A percentile compares a stretch with the other conserved stretches of the same genome.
Evolutionary conservation across 495 filamentous ascomycete species (phyloP).

Genomic region (Aspergillus carlsbadensis): DNA sequence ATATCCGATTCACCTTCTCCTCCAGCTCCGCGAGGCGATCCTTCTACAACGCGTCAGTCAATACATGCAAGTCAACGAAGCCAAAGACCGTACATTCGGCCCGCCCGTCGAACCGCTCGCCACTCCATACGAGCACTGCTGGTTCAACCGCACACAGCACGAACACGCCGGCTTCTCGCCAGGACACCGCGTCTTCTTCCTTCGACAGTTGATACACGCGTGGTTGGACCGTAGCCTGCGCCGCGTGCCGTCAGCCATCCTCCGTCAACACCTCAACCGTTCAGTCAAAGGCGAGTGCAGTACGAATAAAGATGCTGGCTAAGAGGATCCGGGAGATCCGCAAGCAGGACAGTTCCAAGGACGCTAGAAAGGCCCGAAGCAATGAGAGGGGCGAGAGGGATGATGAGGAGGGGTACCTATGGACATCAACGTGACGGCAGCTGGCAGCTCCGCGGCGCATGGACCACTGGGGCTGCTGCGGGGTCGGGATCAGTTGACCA

Average conservation of each 20-base stretch:
- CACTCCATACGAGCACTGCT: conserved; percentile 41
- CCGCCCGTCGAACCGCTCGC: conserved; percentile 27
- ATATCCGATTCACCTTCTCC: conserved; percentile 47
- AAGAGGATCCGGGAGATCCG: too few relatives aligned
- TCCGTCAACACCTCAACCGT: too few relatives aligned
- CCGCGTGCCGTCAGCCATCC: conserved; percentile 28
- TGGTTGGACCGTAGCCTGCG: conserved; percentile 46
- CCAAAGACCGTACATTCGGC: conserved; percentile 37
- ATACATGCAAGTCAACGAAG: not conserved
- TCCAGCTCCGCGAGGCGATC: conserved; percentile 46
- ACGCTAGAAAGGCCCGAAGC: too few relatives aligned
- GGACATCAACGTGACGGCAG: too few relatives aligned
- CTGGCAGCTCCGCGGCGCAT: too few relatives aligned
- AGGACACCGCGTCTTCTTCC: conserved; percentile 49
- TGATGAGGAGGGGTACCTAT: too few relatives aligned
- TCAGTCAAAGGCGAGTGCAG: conserved; percentile 25
- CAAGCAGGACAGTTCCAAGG: conserved; percentile 4
- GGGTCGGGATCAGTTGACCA: too few relatives aligned
- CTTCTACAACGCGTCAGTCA: conserved; percentile 34
- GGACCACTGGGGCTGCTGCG: too few relatives aligned
- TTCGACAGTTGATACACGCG: conserved; percentile 46
- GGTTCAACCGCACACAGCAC: conserved; percentile 43
- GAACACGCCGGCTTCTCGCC: conserved; percentile 48
- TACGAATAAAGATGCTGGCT: not conserved
- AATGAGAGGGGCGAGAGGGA: too few relatives aligned